Percentiles rank a stretch among this genome's conserved stretches.
Evolutionary conservation across 257 asterid genomes (phyloP).

Genomic region (Solanum pinnatisectum): DNA sequence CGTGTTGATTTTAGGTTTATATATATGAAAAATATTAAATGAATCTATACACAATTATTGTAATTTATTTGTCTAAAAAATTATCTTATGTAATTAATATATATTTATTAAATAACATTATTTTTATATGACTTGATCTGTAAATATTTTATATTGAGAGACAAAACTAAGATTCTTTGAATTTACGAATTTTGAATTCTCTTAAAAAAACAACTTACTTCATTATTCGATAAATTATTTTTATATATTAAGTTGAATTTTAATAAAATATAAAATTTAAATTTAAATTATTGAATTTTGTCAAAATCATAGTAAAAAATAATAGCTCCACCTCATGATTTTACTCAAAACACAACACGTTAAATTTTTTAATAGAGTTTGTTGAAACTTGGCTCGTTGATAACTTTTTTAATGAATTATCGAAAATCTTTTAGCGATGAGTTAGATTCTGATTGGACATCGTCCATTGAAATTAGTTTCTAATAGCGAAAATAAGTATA

Average conservation of each 20-base stretch:
- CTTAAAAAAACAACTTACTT: not conserved
- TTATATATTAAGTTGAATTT: not conserved
- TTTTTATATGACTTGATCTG: not conserved
- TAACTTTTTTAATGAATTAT: not conserved
- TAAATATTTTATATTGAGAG: not conserved
- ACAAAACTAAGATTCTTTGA: not conserved
- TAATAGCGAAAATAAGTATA: not conserved
- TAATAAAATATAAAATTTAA: not conserved
- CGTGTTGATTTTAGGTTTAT: not conserved
- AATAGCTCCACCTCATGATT: not conserved
- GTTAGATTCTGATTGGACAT: not conserved
- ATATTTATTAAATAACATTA: not conserved
- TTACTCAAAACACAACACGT: not conserved
- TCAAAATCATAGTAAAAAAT: not conserved
- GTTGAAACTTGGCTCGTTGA: accelerated
- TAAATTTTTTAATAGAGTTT: not conserved
- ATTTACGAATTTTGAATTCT: not conserved
- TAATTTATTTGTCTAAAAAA: not conserved
- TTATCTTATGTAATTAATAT: not conserved
- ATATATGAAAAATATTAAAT: not conserved
- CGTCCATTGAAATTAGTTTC: not conserved
- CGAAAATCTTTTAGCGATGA: not conserved
- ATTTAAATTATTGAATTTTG: not conserved
- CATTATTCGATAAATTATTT: not conserved
- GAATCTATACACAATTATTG: not conserved